Percentiles rank a stretch among this genome's conserved stretches.
Evolutionary conservation across 352 stramenopile species (phyloP).

Genomic region (Phytophthora rubi): DNA sequence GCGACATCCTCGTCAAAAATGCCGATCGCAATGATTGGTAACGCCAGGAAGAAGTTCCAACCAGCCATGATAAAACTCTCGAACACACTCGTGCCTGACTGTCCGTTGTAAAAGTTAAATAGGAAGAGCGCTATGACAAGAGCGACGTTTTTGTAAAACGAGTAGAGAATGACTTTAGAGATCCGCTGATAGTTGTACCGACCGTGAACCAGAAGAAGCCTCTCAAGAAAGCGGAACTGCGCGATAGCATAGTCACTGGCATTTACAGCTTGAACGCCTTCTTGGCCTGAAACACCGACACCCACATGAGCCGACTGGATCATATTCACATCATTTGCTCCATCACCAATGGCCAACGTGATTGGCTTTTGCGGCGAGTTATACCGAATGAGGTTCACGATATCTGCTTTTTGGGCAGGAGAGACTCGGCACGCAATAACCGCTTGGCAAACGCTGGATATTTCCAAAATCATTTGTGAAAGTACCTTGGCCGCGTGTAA

Average conservation of each 20-base stretch:
- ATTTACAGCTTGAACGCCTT: slow-evolving; percentile 93
- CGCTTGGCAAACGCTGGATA: slow-evolving; percentile 67
- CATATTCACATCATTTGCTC: slow-evolving; percentile 96
- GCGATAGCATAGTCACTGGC: slow-evolving; percentile 93
- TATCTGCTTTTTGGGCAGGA: slow-evolving; percentile 82
- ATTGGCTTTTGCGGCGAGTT: slow-evolving; percentile 59
- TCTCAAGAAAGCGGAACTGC: slow-evolving; percentile 93
- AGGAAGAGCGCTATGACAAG: slow-evolving; percentile 76
- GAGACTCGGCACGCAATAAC: slow-evolving; percentile 87
- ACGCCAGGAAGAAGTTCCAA: slow-evolving; percentile 82
- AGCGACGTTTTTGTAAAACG: slow-evolving; percentile 84
- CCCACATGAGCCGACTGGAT: slow-evolving; percentile 94
- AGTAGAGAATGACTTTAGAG: slow-evolving; percentile 92
- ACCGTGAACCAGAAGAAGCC: slow-evolving; percentile 96
- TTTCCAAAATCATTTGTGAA: slow-evolving; percentile 55
- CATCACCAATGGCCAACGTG: slow-evolving; percentile 93
- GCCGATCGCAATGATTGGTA: slow-evolving; percentile 92
- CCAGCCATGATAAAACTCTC: slow-evolving; percentile 84
- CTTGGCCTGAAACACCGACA: slow-evolving; percentile 93
- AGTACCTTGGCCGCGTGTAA: slow-evolving; percentile 50
- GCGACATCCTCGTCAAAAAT: slow-evolving; percentile 84
- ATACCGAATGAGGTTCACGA: slow-evolving; percentile 77
- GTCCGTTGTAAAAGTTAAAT: slow-evolving; percentile 86
- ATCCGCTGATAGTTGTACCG: slow-evolving; percentile 97
- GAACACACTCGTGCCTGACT: slow-evolving; percentile 86